Conservation (phyloP, 176 grass and related monocot species). For the Bromus sterilis region DNA sequence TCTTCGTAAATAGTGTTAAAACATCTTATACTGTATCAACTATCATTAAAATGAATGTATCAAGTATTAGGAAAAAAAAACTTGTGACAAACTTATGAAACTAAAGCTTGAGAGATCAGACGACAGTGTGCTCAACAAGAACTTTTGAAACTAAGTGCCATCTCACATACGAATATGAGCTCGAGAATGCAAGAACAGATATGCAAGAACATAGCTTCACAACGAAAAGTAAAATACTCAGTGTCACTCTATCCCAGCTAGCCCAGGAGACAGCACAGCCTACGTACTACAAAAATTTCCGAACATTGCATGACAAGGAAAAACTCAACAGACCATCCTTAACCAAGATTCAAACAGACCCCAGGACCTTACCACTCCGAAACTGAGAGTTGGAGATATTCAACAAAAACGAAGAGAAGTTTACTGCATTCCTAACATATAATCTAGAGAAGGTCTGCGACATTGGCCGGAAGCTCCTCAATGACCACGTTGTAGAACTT, state of each 20-base stretch:
- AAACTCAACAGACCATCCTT: conserved; percentile 27
- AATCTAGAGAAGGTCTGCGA: conserved; percentile 70
- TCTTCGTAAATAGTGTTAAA: no score
- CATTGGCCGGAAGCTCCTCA: conserved; percentile 66
- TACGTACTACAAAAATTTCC: conserved; percentile 41
- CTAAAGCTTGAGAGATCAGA: no score
- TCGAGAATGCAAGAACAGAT: background rate
- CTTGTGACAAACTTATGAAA: no score
- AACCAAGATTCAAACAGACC: conserved; percentile 28
- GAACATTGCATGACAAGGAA: conserved; percentile 17
- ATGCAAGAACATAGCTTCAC: background rate
- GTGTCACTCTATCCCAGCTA: conserved; percentile 21
- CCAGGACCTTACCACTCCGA: conserved; percentile 32
- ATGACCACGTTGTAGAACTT: conserved; percentile 65
- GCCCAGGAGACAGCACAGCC: conserved; percentile 10
- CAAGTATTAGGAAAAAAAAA: no score
- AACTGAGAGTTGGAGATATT: conserved; percentile 38
- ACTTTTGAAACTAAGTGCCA: no score
- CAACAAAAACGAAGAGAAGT: conserved; percentile 32
- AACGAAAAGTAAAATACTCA: conserved; percentile 11
- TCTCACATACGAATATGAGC: no score
- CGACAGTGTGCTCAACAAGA: no score
- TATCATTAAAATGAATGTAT: no score
- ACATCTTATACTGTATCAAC: no score
- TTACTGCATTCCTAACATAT: conserved; percentile 27